Percentiles rank a stretch among this genome's conserved stretches.
Conservation (phyloP, 2,329 filamentous ascomycete genomes). For the Calonectria henricotiae region DNA sequence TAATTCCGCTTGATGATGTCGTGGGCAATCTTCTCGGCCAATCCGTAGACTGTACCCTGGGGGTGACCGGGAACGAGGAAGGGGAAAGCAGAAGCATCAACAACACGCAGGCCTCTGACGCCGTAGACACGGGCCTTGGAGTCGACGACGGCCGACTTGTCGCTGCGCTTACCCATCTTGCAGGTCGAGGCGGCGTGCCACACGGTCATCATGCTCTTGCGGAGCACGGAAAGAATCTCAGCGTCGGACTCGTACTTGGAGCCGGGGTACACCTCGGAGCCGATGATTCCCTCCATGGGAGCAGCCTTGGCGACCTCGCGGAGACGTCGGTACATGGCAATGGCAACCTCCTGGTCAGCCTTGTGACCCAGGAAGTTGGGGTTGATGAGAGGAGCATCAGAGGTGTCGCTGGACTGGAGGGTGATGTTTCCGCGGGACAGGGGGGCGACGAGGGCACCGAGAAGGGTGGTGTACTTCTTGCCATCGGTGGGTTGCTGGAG, state of each 20-base stretch:
- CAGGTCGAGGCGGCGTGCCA: slow-evolving; percentile 32
- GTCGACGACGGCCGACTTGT: slow-evolving; percentile 56
- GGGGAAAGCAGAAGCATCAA: slow-evolving; percentile 54
- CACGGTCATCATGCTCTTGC: slow-evolving; percentile 18
- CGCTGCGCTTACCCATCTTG: slow-evolving; percentile 53
- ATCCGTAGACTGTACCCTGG: slow-evolving; percentile 46
- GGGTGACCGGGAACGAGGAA: slow-evolving; percentile 52
- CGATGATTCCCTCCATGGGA: slow-evolving; percentile 32
- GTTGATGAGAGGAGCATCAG: slow-evolving; percentile 61
- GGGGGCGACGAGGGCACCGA: slow-evolving; percentile 53
- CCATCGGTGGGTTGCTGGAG: slow-evolving; percentile 42
- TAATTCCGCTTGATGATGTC: slow-evolving; percentile 33
- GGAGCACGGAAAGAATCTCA: slow-evolving; percentile 19
- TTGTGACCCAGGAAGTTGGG: slow-evolving; percentile 63
- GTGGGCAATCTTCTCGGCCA: slow-evolving; percentile 51
- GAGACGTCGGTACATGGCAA: slow-evolving; percentile 62
- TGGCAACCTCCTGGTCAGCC: slow-evolving; percentile 57
- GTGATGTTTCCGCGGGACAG: slow-evolving; percentile 63
- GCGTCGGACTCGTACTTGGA: slow-evolving; percentile 27
- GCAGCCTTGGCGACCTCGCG: slow-evolving; percentile 54
- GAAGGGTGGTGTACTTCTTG: slow-evolving; percentile 37
- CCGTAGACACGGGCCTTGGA: slow-evolving; percentile 53
- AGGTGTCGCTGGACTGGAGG: slow-evolving; percentile 55
- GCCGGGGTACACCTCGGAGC: slow-evolving; percentile 28
- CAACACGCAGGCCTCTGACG: slow-evolving; percentile 53